Base-by-base conservation (phyloP, 345 rosid species). In the Eucalyptus marginata region DNA sequence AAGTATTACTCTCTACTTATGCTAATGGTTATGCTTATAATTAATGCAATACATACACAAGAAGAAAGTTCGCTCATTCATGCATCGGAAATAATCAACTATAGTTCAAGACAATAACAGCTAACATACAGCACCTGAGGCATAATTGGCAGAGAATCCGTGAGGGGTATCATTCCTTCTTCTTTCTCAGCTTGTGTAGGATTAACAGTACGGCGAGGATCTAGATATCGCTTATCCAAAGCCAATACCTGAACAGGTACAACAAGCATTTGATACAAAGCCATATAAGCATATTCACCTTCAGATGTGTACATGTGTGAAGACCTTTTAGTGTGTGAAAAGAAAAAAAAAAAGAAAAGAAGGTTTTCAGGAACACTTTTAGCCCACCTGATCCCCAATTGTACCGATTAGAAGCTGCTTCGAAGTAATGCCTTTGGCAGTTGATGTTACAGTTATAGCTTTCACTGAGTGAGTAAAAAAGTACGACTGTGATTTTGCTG, bases 401-500 rank as follows among this genome's bases (percentile, higher is more conserved):
- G 99, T 98, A 90, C 99, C 99, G 52, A 98, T 95, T 90, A 98
- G 99, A 92, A 98, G 97, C 93, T 97, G 99, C 98, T 96, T 96
- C 33, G 99, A 97, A 56, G 98, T 97, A 86, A 98, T 97, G 87
- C 99, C 99, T 97, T 95, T 98, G 59, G 99, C 96, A 85, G 99
- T 98, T 80, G 94, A 95, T 86, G 99, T 98, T 90, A 96, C 99
- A 24, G 97, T 94, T 54, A 98, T 93, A 29, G 97, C 93, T 95
- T 97, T 96, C 90, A 95, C 94, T 5, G 99, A 96, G 90, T 97
- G 99, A 80, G 99, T 89, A 89, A 98, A 97, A 91, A 94, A 98
- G 91, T 98, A 98, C 16, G 99, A 97, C 93, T 98, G 99, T 54
- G 98, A 96, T 93, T 95, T 97, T 76, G 97, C 95, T n/a, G 93